phyloP scores from a whole-genome alignment of 345 rosid genomes.

The Trapa incisa region DNA sequence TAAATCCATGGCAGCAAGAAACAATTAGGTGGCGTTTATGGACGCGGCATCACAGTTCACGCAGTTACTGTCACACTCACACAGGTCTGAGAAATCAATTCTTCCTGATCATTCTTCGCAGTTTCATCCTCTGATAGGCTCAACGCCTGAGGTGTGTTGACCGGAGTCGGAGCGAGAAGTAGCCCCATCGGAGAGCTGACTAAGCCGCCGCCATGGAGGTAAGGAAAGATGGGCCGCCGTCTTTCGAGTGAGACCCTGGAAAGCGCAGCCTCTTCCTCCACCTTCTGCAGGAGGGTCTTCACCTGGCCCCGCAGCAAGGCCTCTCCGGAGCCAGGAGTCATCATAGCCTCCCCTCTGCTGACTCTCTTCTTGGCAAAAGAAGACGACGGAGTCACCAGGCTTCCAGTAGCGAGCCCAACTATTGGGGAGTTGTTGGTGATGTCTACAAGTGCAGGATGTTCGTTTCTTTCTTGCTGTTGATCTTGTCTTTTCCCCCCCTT shows the following conservation, averaged over 20 bases:
- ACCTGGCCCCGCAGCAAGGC: slow-evolving; percentile 76
- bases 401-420: slow-evolving; percentile 53
- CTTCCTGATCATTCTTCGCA: background rate
- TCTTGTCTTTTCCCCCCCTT: slow-evolving; percentile 8
- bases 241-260: slow-evolving; percentile 30
- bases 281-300: slow-evolving; percentile 55
- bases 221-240: slow-evolving; percentile 30
- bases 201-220: slow-evolving; percentile 33
- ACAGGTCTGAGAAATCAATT: no score
- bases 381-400: slow-evolving; percentile 46
- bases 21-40: no score
- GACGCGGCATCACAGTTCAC: no score
- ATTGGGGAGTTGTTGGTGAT: slow-evolving; percentile 90
- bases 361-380: slow-evolving; percentile 29
- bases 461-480: slow-evolving; percentile 19
- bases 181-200: no score
- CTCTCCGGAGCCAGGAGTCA: slow-evolving; percentile 86
- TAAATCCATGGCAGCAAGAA: no score
- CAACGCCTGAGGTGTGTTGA: slow-evolving; percentile 56
- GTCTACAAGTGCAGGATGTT: slow-evolving; percentile 52
- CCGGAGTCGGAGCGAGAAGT: no score
- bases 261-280: slow-evolving; percentile 49
- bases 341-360: slow-evolving; percentile 23
- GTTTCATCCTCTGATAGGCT: slow-evolving; percentile 17
- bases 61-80: no score